Evolutionary conservation across 2,329 filamentous ascomycete species (phyloP).

Genomic region (Paradendryphiella salina): DNA sequence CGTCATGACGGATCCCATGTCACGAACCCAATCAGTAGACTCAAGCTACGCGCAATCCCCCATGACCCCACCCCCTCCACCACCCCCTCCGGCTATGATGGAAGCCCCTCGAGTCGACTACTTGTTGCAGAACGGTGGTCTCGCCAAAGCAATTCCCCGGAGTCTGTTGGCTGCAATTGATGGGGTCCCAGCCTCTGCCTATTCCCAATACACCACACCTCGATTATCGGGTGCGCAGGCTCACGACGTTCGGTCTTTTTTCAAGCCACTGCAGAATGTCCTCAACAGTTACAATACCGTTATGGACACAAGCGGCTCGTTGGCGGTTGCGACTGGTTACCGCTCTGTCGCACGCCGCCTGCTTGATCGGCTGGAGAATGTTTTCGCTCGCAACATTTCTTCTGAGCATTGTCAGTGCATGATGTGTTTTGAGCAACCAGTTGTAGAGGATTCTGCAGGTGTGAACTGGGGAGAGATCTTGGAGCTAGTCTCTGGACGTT

Average conservation of each 20-base stretch:
- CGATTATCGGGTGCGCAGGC: conserved; percentile 42
- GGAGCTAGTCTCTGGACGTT: conserved; percentile 85
- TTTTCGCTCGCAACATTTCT: conserved; percentile 91
- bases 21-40: conserved; percentile 40
- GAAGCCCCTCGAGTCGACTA: conserved; percentile 88
- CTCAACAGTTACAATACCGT: conserved; percentile 86
- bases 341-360: conserved; percentile 88
- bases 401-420: conserved; percentile 82
- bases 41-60: conserved; percentile 53
- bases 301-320: conserved; percentile 78
- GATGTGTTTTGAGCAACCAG: conserved; percentile 67
- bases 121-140: conserved; percentile 82
- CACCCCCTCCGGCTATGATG: conserved; percentile 69
- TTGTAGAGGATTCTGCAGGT: conserved; percentile 58
- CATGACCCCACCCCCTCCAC: conserved; percentile 64
- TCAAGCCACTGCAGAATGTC: conserved; percentile 78
- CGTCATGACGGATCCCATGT: too few relatives aligned
- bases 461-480: conserved; percentile 95
- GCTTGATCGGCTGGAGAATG: conserved; percentile 86
- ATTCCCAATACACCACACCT: conserved; percentile 64
- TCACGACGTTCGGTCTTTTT: conserved; percentile 71
- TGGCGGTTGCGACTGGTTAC: conserved; percentile 94
- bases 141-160: conserved; percentile 71
- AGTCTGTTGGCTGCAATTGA: conserved; percentile 70
- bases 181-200: conserved; percentile 58